Evolutionary conservation across 139 green algal genomes (phyloP).

Genomic region (Closterium sp.): DNA sequence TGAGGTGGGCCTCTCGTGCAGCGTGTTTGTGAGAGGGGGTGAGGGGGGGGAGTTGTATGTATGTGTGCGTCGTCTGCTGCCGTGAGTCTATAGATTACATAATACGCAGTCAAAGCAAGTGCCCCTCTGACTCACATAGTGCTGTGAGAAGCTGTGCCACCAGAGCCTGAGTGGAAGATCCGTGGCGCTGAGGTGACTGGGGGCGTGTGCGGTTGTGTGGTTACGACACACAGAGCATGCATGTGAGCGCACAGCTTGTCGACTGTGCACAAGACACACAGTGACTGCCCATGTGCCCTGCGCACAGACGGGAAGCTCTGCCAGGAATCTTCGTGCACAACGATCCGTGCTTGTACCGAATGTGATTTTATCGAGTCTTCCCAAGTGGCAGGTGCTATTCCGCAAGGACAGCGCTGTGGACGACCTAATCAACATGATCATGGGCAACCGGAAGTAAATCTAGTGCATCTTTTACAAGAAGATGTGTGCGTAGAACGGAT

Average conservation of each 20-base stretch:
- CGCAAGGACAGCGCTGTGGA: constrained; percentile 46
- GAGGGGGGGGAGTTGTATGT: not conserved
- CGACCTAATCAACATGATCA: constrained; percentile 97
- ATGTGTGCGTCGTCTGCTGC: not conserved
- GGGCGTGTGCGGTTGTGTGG: no score
- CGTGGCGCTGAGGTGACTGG: constrained; percentile 78
- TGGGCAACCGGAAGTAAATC: constrained; percentile 74
- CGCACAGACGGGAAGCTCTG: no score
- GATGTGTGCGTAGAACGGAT: no score
- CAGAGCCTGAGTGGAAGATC: constrained; percentile 92
- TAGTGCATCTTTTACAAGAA: constrained; percentile 99
- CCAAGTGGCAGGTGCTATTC: constrained; percentile 39
- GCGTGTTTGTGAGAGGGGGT: not conserved
- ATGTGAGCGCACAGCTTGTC: not conserved
- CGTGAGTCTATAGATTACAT: not conserved
- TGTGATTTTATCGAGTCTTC: not conserved
- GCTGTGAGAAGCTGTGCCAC: constrained; percentile 47
- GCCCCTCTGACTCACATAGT: not conserved
- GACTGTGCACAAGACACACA: not conserved
- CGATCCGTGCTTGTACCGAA: not conserved
- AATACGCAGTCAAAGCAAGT: not conserved
- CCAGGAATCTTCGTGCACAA: not conserved
- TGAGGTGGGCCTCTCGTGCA: constrained; percentile 51
- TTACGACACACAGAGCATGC: no score
- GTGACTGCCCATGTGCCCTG: no score